phyloP scores from a whole-genome alignment of 768 basidiomycete species.

The Ramaria sp. region DNA sequence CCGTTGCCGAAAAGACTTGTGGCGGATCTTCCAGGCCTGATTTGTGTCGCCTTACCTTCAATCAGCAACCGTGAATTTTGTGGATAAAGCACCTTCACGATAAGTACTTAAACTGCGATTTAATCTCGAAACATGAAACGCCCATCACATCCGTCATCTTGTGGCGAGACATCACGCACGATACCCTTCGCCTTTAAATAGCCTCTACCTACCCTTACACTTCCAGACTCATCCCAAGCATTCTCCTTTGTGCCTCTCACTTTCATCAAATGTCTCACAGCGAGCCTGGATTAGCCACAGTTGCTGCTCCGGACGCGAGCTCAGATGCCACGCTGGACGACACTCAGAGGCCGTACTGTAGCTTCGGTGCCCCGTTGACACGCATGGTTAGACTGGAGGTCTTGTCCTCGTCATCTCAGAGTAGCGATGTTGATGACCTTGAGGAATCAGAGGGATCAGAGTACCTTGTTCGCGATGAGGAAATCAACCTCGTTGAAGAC shows the following conservation, averaged over 20 bases:
- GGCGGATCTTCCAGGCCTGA: too few relatives aligned
- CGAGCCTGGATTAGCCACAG: neutral
- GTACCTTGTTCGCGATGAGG: neutral
- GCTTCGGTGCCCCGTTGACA: constrained; percentile 1
- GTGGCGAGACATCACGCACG: neutral
- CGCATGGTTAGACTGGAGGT: constrained; percentile 1
- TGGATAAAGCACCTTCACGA: too few relatives aligned
- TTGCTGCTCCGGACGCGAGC: neutral
- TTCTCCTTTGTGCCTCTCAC: too few relatives aligned
- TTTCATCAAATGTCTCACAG: too few relatives aligned
- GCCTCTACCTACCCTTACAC: neutral
- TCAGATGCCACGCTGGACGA: neutral
- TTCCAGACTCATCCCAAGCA: too few relatives aligned
- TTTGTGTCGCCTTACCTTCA: too few relatives aligned
- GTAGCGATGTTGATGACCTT: neutral
- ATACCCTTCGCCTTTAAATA: neutral
- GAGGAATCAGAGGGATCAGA: neutral
- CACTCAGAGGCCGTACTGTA: neutral
- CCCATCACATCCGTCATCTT: neutral
- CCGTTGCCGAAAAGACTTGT: too few relatives aligned
- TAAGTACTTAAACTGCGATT: too few relatives aligned
- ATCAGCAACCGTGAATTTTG: too few relatives aligned
- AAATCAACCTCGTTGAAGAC: constrained; percentile 6
- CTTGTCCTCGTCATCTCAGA: neutral
- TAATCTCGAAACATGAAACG: neutral